Conservation (phyloP, 2,329 filamentous ascomycete genomes). For the Fusarium austroafricanum region DNA sequence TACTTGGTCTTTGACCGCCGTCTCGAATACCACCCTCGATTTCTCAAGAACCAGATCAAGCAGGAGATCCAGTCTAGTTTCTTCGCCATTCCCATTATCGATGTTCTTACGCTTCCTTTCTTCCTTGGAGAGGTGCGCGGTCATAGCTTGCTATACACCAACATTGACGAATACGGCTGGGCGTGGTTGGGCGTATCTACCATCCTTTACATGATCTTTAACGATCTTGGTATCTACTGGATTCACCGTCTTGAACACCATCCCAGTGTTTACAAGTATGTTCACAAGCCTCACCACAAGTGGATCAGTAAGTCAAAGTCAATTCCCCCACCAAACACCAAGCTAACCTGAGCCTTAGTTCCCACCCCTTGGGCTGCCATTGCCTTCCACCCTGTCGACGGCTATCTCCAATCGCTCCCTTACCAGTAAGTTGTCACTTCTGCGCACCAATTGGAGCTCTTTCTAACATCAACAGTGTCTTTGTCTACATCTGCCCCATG, state of each 20-base stretch:
- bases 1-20: slow-evolving; percentile 69
- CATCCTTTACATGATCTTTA: slow-evolving; percentile 58
- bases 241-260: slow-evolving; percentile 61
- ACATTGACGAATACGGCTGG: slow-evolving; percentile 55
- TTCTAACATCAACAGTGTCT: slow-evolving; percentile 48
- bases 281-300: slow-evolving; percentile 63
- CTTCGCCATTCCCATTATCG: slow-evolving; percentile 57
- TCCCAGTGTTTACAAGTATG: slow-evolving; percentile 59
- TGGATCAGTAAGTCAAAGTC: slow-evolving; percentile 55
- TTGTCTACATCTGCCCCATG: slow-evolving; percentile 59
- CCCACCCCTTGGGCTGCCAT: slow-evolving; percentile 61
- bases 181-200: slow-evolving; percentile 54
- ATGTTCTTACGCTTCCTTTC: slow-evolving; percentile 58
- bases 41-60: slow-evolving; percentile 60
- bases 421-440: slow-evolving; percentile 54
- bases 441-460: too few relatives aligned
- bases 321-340: not conserved
- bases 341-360: slow-evolving; percentile 45
- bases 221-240: slow-evolving; percentile 61
- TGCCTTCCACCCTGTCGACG: slow-evolving; percentile 61
- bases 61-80: slow-evolving; percentile 59
- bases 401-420: slow-evolving; percentile 59
- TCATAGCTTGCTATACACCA: slow-evolving; percentile 56
- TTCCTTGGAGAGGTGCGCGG: slow-evolving; percentile 62
- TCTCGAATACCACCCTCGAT: slow-evolving; percentile 60